phyloP scores from a whole-genome alignment of 129 eudicot species.

The Calendula officinalis region DNA sequence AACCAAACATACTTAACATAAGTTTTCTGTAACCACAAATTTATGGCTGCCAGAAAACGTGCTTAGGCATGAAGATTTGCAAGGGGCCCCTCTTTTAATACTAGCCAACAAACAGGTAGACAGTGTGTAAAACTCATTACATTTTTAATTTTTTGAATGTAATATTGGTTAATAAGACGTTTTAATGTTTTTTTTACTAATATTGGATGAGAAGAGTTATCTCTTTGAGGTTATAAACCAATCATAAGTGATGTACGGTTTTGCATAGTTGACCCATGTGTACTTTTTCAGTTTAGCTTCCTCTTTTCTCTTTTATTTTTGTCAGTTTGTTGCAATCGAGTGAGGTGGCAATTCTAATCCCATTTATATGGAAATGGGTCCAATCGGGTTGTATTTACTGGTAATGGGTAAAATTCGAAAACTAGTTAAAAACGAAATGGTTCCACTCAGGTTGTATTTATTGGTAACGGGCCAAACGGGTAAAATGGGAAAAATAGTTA shows the following conservation, averaged over 20 bases:
- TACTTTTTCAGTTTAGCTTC: constrained; percentile 15
- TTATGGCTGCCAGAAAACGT: constrained; percentile 64
- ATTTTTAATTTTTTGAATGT: not conserved
- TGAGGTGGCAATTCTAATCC: constrained; percentile 2
- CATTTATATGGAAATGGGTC: not conserved
- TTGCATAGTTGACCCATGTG: not conserved
- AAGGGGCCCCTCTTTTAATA: constrained; percentile 91
- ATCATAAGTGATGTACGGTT: constrained; percentile 6
- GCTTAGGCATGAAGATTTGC: constrained; percentile 94
- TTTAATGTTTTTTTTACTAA: not conserved
- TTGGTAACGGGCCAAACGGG: not conserved
- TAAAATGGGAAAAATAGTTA: not conserved
- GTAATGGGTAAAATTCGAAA: not conserved
- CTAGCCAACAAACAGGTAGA: constrained; percentile 95
- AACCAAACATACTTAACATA: not conserved
- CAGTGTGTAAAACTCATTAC: not conserved
- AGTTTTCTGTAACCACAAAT: constrained; percentile 6
- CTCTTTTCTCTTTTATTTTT: not conserved
- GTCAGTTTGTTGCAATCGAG: constrained; percentile 18
- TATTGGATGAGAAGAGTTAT: constrained; percentile 4
- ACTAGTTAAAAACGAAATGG: not conserved
- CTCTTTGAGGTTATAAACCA: constrained; percentile 4
- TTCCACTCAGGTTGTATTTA: not conserved
- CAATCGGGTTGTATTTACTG: not conserved
- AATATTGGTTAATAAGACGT: not conserved